Evolutionary conservation across 2,329 filamentous ascomycete genomes (phyloP).

Genomic region (Cercospora nicotianae): DNA sequence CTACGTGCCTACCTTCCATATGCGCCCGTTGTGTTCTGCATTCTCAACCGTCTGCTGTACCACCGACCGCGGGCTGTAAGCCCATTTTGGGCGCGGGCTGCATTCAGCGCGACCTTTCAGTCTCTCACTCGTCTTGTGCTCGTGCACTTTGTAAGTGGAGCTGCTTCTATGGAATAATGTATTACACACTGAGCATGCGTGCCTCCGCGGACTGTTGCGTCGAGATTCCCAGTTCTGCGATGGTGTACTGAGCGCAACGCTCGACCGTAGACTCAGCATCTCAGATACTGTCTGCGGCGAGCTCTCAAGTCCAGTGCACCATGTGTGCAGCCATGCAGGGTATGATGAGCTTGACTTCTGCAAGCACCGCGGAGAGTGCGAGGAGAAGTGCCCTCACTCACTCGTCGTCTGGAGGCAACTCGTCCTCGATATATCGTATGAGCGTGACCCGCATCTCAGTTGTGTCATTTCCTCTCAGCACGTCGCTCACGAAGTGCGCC

Average conservation of each 20-base stretch:
- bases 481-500: conserved; percentile 91
- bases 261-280: neutral
- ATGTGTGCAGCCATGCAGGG: neutral
- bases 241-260: neutral
- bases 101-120: neutral
- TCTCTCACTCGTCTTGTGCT: neutral
- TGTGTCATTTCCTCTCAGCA: conserved; percentile 88
- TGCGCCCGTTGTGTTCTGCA: neutral
- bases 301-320: neutral
- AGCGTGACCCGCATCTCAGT: conserved; percentile 96
- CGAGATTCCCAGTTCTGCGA: neutral
- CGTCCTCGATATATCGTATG: conserved; percentile 93
- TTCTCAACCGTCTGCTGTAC: neutral
- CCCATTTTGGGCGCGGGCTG: neutral
- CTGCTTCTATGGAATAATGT: neutral
- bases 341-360: neutral
- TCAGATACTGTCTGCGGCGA: neutral
- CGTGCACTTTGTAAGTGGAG: neutral
- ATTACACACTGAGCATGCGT: neutral
- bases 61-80: neutral
- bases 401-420: conserved; percentile 94
- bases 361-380: neutral
- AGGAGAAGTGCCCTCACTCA: conserved; percentile 8
- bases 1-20: neutral
- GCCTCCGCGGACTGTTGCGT: neutral